Evolutionary conservation across 805 yeast species (phyloP), one percentile per base, ranked within the genome.

Genomic region (Hemisphaericaspora nanyangensis): DNA sequence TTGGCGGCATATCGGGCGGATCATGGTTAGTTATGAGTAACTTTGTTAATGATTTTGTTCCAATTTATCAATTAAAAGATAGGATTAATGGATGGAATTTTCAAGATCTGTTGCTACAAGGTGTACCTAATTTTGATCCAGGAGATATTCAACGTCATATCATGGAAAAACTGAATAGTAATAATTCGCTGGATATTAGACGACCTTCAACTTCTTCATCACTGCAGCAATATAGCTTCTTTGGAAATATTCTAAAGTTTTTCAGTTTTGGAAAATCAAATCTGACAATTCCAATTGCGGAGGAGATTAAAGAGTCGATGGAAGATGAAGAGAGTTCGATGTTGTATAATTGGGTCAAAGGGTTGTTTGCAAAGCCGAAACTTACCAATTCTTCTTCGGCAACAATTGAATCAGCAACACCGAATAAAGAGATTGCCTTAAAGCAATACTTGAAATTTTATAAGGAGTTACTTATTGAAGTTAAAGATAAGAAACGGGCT

Each of bases 1-100:
- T 82, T 8, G 72, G 78, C 0, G 88, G 88, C 0, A 70, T 80
- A 1, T 80, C 87, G 3, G 89, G 89, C 1, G 90, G 89, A 0
- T 73, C 82, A 33, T 82, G 90, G 89, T 57, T 80, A 7, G 75
- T 82, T 2, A 73, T 82, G 58, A 63, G 63, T 39, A 61, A 57
- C 35, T 58, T 56, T 19, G 51, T 63, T 1, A 58, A 61, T 36
- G 66, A 63, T 41, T 56, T 54, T 20, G 45, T 36, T 7, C 65
- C 67, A 6, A 44, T 62, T 19, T 27, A 42, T 26, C 43, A 58
- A 36, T 25, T 63, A 32, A 47, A 46, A 25, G 45, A 51, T 13
- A 46, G 48, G 17, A 42, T 33, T 3, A 52, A 59, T 5, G 54
- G 58, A 5, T 70, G 80, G 80, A 59, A 63, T 36, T 49, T 76